phyloP scores from a whole-genome alignment of 345 rosid species.

The Murraya koenigii region DNA sequence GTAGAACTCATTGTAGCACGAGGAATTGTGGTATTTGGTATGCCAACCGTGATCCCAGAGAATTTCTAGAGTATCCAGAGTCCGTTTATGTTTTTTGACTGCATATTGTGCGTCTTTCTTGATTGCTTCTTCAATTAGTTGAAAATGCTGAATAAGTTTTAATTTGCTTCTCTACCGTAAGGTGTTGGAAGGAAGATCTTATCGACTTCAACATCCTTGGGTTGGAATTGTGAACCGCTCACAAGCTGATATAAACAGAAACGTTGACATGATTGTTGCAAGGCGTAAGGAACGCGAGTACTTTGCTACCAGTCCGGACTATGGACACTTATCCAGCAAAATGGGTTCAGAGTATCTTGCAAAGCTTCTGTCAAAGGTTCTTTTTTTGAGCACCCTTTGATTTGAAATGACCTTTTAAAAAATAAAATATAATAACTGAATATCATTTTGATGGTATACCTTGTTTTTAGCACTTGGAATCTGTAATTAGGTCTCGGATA shows the following conservation, averaged over 20 bases:
- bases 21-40: background rate
- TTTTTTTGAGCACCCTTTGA: background rate
- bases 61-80: background rate
- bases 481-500: constrained; percentile 78
- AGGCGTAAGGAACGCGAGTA: constrained; percentile 83
- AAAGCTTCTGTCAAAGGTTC: constrained; percentile 88
- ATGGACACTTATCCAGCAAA: constrained; percentile 82
- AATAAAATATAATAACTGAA: too few relatives aligned
- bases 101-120: background rate
- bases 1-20: background rate
- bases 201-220: constrained; percentile 86
- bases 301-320: constrained; percentile 90
- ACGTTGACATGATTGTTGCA: constrained; percentile 84
- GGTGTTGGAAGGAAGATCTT: constrained; percentile 98
- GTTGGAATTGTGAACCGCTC: constrained; percentile 98
- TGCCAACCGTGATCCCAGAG: background rate
- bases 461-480: constrained; percentile 77
- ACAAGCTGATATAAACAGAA: constrained; percentile 94
- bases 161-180: constrained; percentile 20
- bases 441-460: constrained; percentile 16
- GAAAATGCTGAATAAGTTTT: background rate
- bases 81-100: background rate
- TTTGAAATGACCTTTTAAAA: background rate
- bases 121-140: background rate
- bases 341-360: constrained; percentile 99